Evolutionary conservation across 2,329 filamentous ascomycete species (phyloP), one percentile per base, ranked within the genome.

Genomic region (Talaromyces marneffei): DNA sequence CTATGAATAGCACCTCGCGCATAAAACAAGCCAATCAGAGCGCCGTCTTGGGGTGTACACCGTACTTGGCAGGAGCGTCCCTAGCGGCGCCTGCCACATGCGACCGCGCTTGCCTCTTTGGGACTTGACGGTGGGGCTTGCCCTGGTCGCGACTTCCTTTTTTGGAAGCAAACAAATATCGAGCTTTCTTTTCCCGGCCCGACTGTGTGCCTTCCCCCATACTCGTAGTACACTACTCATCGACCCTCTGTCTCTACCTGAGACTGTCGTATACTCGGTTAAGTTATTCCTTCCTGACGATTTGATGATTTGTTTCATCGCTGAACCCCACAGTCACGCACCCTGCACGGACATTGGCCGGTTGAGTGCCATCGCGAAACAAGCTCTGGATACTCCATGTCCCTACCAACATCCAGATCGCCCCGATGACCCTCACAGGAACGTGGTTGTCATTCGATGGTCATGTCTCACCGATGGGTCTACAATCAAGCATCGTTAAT

Each of bases 401-500:
- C 33, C 52, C 5, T 40, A 20, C 40, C n/a, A 44, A 7, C 44
- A 20, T 31, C 39, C 25, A 31, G 54, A 33, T 39, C 37, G 23
- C 53, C 25, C 53, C 37, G 54, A 29, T n/a, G 29, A n/a, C 20
- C 46, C 27, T 31, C 46, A 35, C 4, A 12, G 14, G 7, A 44
- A 58, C 56, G 56, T 58, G 56, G 56, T 39, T 33, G 2, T 20
- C 42, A 25, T 29, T 58, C 5, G 56, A 18, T 58, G 56, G 56
- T 9, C 42, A 58, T 42, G 55, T 57, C 56, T 50, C 27, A 8
- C 4, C 8, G 8, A 23, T 9, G n/a, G 9, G 40, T 12, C 40
- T 48, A 6, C 42, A 48, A 46, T 29, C 42, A 29, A n/a, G n/a
- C 46, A 16, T 33, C 48, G 20, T 23, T 35, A 33, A 29, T 50